Percentiles rank a stretch among this genome's conserved stretches.
Evolutionary conservation across 1,284 basidiomycete genomes (phyloP).

Genomic region (Irpex sp.): DNA sequence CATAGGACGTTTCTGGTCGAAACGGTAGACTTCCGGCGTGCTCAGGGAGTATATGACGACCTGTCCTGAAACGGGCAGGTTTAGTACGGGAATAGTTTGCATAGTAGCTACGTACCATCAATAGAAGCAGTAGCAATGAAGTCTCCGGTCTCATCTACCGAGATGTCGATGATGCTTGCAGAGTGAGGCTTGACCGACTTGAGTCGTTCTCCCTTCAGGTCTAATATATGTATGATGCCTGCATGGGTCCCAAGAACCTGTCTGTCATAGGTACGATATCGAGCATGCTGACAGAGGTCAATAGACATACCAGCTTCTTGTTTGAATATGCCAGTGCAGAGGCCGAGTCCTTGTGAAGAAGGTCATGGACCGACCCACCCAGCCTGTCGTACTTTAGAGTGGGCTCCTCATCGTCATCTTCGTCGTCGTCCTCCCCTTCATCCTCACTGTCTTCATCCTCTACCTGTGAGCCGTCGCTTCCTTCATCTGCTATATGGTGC

Average conservation of each 20-base stretch:
- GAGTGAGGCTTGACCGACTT: constrained; percentile 92
- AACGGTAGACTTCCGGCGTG: constrained; percentile 79
- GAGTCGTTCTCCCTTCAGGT: constrained; percentile 76
- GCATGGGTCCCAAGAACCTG: constrained; percentile 89
- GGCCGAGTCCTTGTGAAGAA: constrained; percentile 88
- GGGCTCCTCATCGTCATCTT: constrained; percentile 77
- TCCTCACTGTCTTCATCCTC: constrained; percentile 39
- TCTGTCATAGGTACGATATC: constrained; percentile 1
- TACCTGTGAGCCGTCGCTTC: constrained; percentile 22
- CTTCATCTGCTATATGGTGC: constrained; percentile 18
- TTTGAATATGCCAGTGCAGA: constrained; percentile 80
- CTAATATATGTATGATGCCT: constrained; percentile 88
- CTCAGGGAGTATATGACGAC: constrained; percentile 86
- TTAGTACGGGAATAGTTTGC: neutral
- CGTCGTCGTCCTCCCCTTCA: constrained; percentile 52
- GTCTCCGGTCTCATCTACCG: constrained; percentile 82
- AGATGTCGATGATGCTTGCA: constrained; percentile 87
- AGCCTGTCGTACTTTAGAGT: constrained; percentile 90
- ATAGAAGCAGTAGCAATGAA: constrained; percentile 93
- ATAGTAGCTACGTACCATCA: constrained; percentile 66
- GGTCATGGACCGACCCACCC: constrained; percentile 68
- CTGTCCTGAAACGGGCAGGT: constrained; percentile 54
- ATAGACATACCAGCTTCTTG: constrained; percentile 59
- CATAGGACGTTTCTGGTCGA: constrained; percentile 93
- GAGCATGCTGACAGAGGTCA: neutral